Conservation (phyloP, 2,329 filamentous ascomycete genomes). For the Domatiomyces catenatus region DNA sequence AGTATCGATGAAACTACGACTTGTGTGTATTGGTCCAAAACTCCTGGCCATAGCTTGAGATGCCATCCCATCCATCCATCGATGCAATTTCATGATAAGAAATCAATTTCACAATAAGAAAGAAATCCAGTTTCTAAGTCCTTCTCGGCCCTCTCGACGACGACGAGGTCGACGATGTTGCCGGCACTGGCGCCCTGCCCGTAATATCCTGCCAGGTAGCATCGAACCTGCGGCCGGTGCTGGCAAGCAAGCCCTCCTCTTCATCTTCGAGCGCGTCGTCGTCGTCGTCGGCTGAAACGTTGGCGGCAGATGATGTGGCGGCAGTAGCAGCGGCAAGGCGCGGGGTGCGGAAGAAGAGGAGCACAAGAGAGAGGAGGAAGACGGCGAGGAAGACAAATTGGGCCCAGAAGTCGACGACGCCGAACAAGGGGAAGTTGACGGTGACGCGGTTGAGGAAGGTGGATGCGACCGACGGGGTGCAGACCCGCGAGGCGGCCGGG, state of each 20-base stretch:
- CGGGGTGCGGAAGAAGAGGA: conserved; percentile 65
- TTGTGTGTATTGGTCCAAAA: too few species aligned
- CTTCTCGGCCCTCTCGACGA: neutral
- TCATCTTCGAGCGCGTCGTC: conserved; percentile 75
- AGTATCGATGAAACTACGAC: too few species aligned
- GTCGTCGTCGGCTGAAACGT: conserved; percentile 66
- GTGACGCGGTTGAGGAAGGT: conserved; percentile 87
- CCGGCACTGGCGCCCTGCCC: conserved; percentile 38
- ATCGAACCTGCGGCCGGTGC: conserved; percentile 64
- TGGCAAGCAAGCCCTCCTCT: conserved; percentile 79
- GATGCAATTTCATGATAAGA: too few species aligned
- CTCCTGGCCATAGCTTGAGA: too few species aligned
- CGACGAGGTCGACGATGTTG: too few species aligned
- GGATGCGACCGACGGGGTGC: conserved; percentile 79
- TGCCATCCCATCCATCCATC: too few species aligned
- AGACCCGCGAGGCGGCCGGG: conserved; percentile 59
- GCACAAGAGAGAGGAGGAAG: conserved; percentile 67
- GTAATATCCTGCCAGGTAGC: conserved; percentile 83
- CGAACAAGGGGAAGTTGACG: conserved; percentile 90
- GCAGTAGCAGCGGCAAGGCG: conserved; percentile 60
- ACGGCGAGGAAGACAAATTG: conserved; percentile 81
- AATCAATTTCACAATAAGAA: neutral
- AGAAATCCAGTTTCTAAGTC: neutral
- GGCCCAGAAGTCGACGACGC: conserved; percentile 84
- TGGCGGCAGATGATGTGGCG: too few species aligned